Evolutionary conservation across 164 flowering plant species (phyloP), one percentile per base, ranked within the genome.

Genomic region (Magnolia officinalis): DNA sequence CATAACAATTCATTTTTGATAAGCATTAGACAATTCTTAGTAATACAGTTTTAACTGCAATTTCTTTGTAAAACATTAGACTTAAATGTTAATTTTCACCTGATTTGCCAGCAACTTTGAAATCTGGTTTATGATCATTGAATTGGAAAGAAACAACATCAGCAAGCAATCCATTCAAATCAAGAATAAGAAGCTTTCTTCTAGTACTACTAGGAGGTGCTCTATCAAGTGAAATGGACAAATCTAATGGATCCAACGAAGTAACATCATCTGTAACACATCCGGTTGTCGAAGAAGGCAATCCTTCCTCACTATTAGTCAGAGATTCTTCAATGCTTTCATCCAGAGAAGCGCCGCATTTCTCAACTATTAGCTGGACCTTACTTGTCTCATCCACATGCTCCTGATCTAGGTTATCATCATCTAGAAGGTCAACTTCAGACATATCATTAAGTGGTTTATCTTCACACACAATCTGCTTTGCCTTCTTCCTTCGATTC

Each of bases 141-240:
- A 90, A 94, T 74, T 80, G 77, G 66, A 73, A 82, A 66, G 80
- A 78, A 64, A 90, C 89, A 65, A 93, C 84, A 83, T 92, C 92
- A 6, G 86, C 98, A 73, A 94, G 94, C 72, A 96, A 59, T 19
- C 99, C 99, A 86, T 96, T 96, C 20, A 96, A 72, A 86, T 96
- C 98, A 80, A 96, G 92, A 72, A 96, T 78, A 70, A 96, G 90
- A 80, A 96, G 93, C 72, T 90, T 96, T 81, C 80, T 88, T 77
- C 79, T 85, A 26, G 65, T 31, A 71, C 23, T 29, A 74, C 61
- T 31, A 55, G 51, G 13, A 59, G 75, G 77, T 55, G 72, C 45
- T 72, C 72, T 76, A 74, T 21, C 31, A 45, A 51, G 59, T 18
- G 77, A 76, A 23, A 71, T 55, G 55, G 63, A 29, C 61, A 75